A percentile compares a stretch with the other conserved stretches of the same genome.
phyloP scores from a whole-genome alignment of 176 grass and related monocot species.

The Poa annua region DNA sequence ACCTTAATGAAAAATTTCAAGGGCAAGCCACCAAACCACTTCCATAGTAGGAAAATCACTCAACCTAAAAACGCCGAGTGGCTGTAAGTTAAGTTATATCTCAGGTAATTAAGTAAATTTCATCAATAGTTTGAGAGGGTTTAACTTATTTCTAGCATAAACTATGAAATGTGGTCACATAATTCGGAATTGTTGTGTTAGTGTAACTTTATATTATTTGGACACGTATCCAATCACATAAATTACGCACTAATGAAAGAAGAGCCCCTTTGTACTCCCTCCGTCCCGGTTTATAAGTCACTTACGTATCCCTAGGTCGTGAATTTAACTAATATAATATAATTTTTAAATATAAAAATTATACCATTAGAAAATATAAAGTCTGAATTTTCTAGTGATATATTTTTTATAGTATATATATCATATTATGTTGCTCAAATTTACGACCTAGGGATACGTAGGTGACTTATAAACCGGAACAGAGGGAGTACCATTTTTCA shows the following conservation, averaged over 20 bases:
- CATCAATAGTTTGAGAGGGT: neutral
- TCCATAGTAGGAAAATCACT: neutral
- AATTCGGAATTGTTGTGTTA: neutral
- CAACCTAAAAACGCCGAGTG: neutral
- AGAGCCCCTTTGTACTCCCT: neutral
- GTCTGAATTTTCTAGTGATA: too few species aligned
- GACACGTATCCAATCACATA: neutral
- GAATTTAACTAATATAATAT: too few species aligned
- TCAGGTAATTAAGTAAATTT: neutral
- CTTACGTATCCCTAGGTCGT: too few species aligned
- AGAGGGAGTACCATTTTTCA: constrained; percentile 1
- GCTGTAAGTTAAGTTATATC: neutral
- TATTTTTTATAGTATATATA: too few species aligned
- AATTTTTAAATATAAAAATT: too few species aligned
- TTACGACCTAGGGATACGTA: too few species aligned
- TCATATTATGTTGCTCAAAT: too few species aligned
- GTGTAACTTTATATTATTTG: neutral
- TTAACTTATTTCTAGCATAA: neutral
- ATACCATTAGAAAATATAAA: too few species aligned
- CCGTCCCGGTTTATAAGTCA: too few species aligned
- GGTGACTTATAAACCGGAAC: too few species aligned
- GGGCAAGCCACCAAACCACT: neutral
- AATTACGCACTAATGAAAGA: neutral
- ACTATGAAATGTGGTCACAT: neutral
- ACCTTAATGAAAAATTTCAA: neutral